A percentile compares a stretch with the other conserved stretches of the same genome.
phyloP scores from a whole-genome alignment of 768 basidiomycete species.

The Pleurotus giganteus region DNA sequence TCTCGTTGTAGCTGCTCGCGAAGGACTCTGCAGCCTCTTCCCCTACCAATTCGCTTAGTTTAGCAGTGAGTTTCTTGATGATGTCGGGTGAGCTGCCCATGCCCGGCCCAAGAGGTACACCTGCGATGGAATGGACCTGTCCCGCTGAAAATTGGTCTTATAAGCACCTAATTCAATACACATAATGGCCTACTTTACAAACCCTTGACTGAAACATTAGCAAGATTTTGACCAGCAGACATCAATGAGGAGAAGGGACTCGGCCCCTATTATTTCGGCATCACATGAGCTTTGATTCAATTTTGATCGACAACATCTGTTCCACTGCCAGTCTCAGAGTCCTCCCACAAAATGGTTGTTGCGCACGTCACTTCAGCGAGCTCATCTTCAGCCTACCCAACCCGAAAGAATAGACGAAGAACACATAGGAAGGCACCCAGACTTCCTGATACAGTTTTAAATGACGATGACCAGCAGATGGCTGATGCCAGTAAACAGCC shows the following conservation, averaged over 20 bases:
- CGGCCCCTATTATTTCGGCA: not conserved
- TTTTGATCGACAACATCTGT: too few species aligned
- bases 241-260: not conserved
- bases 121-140: conserved; percentile 39
- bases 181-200: conserved; percentile 1
- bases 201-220: not conserved
- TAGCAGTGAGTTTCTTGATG: conserved; percentile 53
- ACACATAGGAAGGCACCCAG: conserved; percentile 31
- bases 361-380: conserved; percentile 23
- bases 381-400: conserved; percentile 12
- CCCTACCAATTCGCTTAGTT: conserved; percentile 56
- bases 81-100: conserved; percentile 44
- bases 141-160: conserved; percentile 16
- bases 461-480: conserved; percentile 23
- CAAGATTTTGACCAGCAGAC: conserved; percentile 1
- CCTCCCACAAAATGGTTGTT: conserved; percentile 38
- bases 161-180: conserved; percentile 10
- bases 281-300: too few species aligned
- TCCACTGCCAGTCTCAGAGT: not conserved
- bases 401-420: conserved; percentile 38
- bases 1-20: conserved; percentile 42
- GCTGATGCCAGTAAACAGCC: conserved; percentile 18
- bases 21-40: conserved; percentile 32
- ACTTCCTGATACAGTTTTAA: conserved; percentile 15
- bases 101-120: conserved; percentile 20